Conservation (phyloP, 2,329 filamentous ascomycete genomes). For the Colletotrichum sp. region DNA sequence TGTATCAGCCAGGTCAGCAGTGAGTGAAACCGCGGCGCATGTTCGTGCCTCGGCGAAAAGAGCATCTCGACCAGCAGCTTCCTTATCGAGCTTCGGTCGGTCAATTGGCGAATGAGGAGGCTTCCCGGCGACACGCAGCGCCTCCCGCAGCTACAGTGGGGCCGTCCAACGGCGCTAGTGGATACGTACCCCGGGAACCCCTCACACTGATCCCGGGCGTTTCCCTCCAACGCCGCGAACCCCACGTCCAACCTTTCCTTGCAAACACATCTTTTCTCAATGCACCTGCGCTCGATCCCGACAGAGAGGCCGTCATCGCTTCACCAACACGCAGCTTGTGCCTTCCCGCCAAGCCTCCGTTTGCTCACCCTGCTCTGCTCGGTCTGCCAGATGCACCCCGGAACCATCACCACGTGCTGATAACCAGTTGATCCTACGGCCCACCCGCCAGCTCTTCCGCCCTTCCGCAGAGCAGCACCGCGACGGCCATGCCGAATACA, state of each 20-base stretch:
- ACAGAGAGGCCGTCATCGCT: not conserved
- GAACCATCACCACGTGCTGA: conserved; percentile 5
- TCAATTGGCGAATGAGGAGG: conserved; percentile 11
- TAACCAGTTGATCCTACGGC: not conserved
- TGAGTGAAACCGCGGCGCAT: not conserved
- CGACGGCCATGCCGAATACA: conserved; percentile 10
- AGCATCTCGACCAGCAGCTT: not conserved
- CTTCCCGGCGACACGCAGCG: not conserved
- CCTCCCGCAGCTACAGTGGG: not conserved
- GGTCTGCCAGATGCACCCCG: not conserved
- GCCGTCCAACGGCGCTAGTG: not conserved
- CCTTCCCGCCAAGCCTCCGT: not conserved
- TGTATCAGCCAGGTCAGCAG: not conserved
- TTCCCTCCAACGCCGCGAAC: not conserved
- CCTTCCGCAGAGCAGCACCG: not conserved
- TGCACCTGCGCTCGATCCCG: not conserved
- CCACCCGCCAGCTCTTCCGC: not conserved
- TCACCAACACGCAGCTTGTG: not conserved
- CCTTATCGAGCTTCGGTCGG: not conserved
- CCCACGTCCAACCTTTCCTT: not conserved
- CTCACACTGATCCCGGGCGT: not conserved
- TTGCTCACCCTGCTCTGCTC: not conserved
- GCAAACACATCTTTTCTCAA: not conserved
- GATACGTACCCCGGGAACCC: not conserved
- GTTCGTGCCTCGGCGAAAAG: not conserved